Evolutionary conservation across 148 eudicot species (phyloP).

Genomic region (Rhododendron henanense): DNA sequence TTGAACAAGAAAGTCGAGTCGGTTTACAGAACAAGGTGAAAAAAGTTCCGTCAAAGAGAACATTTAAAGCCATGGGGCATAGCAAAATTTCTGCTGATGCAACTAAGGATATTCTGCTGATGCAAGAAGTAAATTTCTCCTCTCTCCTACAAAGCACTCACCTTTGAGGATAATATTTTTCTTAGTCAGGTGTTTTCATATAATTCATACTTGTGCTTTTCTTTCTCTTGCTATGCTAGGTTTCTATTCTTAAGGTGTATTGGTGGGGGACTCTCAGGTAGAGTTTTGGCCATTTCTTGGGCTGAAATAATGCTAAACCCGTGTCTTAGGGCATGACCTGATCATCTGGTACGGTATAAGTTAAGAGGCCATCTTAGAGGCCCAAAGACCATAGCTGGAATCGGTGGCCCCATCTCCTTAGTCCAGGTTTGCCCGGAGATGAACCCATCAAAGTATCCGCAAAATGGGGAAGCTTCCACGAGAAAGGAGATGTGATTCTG

Average conservation of each 20-base stretch:
- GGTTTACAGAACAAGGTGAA: slow-evolving; percentile 38
- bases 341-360: not conserved
- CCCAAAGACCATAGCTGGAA: not conserved
- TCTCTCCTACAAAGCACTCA: not conserved
- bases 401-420: not conserved
- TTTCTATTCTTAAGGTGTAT: not conserved
- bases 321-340: not conserved
- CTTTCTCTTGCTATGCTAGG: not conserved
- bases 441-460: not conserved
- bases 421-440: not conserved
- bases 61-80: slow-evolving; percentile 72
- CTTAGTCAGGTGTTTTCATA: not conserved
- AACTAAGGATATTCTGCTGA: slow-evolving; percentile 63
- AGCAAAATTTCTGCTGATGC: slow-evolving; percentile 46
- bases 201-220: not conserved
- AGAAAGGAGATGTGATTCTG: not conserved
- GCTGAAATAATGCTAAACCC: not conserved
- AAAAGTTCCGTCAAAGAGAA: slow-evolving; percentile 42
- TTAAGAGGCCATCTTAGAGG: not conserved
- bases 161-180: not conserved
- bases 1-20: slow-evolving; percentile 43
- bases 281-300: not conserved
- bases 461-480: not conserved
- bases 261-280: not conserved
- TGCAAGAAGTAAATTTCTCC: slow-evolving; percentile 61